Conservation (phyloP, 768 basidiomycete genomes). For the Leccinum subgranulosum region DNA sequence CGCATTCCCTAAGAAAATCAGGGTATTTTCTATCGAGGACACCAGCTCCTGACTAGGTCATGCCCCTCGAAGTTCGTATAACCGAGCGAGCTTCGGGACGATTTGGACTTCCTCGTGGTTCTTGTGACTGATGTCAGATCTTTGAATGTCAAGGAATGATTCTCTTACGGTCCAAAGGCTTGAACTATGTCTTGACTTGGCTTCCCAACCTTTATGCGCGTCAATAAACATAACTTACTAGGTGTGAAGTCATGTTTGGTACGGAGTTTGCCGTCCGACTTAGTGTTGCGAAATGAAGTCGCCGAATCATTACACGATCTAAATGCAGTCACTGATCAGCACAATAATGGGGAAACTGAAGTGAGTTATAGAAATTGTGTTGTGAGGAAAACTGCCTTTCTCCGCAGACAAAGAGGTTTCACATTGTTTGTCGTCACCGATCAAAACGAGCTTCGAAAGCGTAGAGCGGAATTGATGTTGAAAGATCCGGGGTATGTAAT, state of each 20-base stretch:
- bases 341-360: background rate
- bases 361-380: slow-evolving; percentile 60
- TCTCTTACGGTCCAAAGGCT: slow-evolving; percentile 34
- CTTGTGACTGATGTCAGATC: slow-evolving; percentile 35
- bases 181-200: slow-evolving; percentile 30
- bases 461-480: slow-evolving; percentile 19
- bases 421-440: slow-evolving; percentile 42
- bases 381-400: slow-evolving; percentile 50
- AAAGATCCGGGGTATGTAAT: slow-evolving; percentile 38
- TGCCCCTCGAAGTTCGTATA: slow-evolving; percentile 44
- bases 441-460: slow-evolving; percentile 37
- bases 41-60: slow-evolving; percentile 30
- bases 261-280: slow-evolving; percentile 46
- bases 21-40: slow-evolving; percentile 11
- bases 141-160: background rate
- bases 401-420: slow-evolving; percentile 32
- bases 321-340: background rate
- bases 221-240: slow-evolving; percentile 36
- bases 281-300: slow-evolving; percentile 66
- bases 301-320: slow-evolving; percentile 68
- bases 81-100: slow-evolving; percentile 51
- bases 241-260: slow-evolving; percentile 49
- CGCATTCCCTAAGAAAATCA: slow-evolving; percentile 58
- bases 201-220: slow-evolving; percentile 32
- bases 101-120: slow-evolving; percentile 54